These are phyloP conservation scores for Malus orientalis DNA, from an alignment of 306 rosid species.

Conservation along the genomic window DNA sequence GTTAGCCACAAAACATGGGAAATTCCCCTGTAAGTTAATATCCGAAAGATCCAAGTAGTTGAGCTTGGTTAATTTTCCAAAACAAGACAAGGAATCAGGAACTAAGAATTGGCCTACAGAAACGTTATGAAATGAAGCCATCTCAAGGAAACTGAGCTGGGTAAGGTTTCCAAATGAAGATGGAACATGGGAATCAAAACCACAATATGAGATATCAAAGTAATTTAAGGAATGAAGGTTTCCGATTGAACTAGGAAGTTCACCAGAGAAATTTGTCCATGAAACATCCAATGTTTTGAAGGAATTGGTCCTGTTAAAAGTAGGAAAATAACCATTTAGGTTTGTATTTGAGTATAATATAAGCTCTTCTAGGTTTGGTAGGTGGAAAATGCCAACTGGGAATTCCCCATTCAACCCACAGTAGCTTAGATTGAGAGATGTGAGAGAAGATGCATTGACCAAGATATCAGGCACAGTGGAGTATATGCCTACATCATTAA, in stretches of 20 bases:
- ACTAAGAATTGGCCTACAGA: neutral
- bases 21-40: neutral
- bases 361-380: neutral
- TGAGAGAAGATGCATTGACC: constrained; percentile 19
- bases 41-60: neutral
- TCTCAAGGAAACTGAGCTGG: neutral
- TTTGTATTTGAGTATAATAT: too few relatives aligned
- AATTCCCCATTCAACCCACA: neutral
- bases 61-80: neutral
- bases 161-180: constrained; percentile 19
- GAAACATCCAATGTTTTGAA: too few relatives aligned
- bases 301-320: too few relatives aligned
- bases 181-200: constrained; percentile 17
- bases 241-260: too few relatives aligned
- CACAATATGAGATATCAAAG: neutral
- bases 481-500: too few relatives aligned
- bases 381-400: neutral
- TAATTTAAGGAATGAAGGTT: too few relatives aligned
- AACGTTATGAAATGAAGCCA: neutral
- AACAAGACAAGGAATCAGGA: neutral
- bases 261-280: too few relatives aligned
- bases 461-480: neutral
- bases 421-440: accelerated
- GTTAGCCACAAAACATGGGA: neutral
- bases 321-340: too few relatives aligned